Evolutionary conservation across 768 basidiomycete genomes (phyloP).

Genomic region (Pleurotus tuoliensis): DNA sequence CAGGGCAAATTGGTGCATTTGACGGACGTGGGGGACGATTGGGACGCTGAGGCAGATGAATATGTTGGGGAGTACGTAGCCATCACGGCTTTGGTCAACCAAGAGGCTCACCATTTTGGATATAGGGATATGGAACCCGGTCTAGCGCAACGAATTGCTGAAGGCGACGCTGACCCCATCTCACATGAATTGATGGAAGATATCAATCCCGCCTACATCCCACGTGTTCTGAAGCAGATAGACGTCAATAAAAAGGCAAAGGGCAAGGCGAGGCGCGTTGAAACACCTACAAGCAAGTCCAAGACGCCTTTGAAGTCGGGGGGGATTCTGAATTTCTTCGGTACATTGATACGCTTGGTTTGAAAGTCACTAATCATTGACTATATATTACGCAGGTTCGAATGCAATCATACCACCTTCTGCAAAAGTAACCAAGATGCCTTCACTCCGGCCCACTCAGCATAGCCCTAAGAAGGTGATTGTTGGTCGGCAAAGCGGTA

Average conservation of each 20-base stretch:
- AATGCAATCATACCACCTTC: slow-evolving; percentile 36
- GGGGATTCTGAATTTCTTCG: slow-evolving; percentile 60
- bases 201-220: slow-evolving; percentile 65
- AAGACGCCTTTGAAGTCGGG: slow-evolving; percentile 11
- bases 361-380: neutral
- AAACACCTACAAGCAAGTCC: slow-evolving; percentile 22
- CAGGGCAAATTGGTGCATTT: slow-evolving; percentile 66
- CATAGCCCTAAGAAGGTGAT: slow-evolving; percentile 12
- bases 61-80: slow-evolving; percentile 66
- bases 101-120: slow-evolving; percentile 10
- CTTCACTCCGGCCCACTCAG: neutral
- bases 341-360: slow-evolving; percentile 32
- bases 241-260: slow-evolving; percentile 17
- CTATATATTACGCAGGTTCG: slow-evolving; percentile 26
- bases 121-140: slow-evolving; percentile 59
- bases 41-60: slow-evolving; percentile 59
- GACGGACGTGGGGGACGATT: slow-evolving; percentile 51
- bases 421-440: slow-evolving; percentile 11
- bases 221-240: slow-evolving; percentile 41
- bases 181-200: slow-evolving; percentile 70
- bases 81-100: neutral
- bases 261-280: slow-evolving; percentile 45
- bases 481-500: slow-evolving; percentile 65
- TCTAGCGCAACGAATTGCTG: slow-evolving; percentile 63
- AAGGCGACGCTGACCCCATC: slow-evolving; percentile 69